phyloP scores from a whole-genome alignment of 768 basidiomycete genomes.

The Leccinum fibrillosum region DNA sequence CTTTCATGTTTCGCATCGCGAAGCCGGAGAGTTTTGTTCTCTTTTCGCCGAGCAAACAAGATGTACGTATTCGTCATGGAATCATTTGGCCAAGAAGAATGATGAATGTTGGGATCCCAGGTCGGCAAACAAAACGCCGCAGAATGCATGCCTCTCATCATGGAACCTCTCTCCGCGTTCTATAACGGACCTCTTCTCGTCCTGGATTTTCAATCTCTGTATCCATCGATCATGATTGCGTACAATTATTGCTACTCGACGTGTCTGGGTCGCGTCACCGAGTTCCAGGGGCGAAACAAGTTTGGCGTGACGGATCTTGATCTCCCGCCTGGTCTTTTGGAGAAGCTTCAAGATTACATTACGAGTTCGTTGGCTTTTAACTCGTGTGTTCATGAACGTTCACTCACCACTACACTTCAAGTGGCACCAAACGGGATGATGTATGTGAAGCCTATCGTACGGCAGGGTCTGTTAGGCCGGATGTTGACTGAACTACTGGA shows the following conservation, averaged over 20 bases:
- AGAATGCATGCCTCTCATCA: constrained; percentile 91
- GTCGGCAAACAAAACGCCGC: constrained; percentile 96
- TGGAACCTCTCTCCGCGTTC: constrained; percentile 92
- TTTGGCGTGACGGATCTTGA: constrained; percentile 80
- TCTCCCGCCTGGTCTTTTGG: constrained; percentile 62
- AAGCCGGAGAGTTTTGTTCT: constrained; percentile 94
- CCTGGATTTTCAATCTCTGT: constrained; percentile 93
- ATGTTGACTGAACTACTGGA: constrained; percentile 93
- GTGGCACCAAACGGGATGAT: constrained; percentile 96
- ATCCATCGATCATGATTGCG: constrained; percentile 97
- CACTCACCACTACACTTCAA: constrained; percentile 27
- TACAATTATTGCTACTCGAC: constrained; percentile 98
- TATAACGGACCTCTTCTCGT: constrained; percentile 92
- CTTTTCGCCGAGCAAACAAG: constrained; percentile 81
- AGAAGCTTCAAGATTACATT: constrained; percentile 71
- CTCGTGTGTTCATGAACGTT: background rate
- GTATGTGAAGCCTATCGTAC: constrained; percentile 82
- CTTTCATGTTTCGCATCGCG: constrained; percentile 95
- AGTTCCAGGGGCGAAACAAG: constrained; percentile 87
- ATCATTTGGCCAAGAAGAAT: background rate
- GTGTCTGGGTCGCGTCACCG: constrained; percentile 82
- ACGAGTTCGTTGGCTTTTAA: constrained; percentile 47
- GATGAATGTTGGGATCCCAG: constrained; percentile 37
- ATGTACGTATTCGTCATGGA: constrained; percentile 46
- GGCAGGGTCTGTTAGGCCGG: constrained; percentile 81